Evolutionary conservation across 345 rosid genomes (phyloP), one percentile per base, ranked within the genome.

Genomic region (Citrus medica): DNA sequence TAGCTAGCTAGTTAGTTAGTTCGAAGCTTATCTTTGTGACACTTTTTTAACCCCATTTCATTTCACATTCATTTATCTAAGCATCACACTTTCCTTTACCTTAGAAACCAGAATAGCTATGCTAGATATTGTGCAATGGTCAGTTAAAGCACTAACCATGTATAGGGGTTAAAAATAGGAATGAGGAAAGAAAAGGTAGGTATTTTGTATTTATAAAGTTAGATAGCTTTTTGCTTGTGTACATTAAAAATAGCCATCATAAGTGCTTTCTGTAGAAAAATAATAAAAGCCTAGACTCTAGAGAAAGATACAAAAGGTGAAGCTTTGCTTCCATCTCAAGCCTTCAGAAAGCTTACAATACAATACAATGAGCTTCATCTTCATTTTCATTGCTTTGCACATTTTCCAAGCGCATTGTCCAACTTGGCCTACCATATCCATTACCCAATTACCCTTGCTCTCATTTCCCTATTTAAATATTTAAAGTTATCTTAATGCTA

Each of bases 401-500:
- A 77, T 81, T 78, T 83, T 77, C 86, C 86, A 32, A 85, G 9
- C 42, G 64, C 35, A 9, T 46, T 74, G 67, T 74, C 77, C 69
- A 38, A 38, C 76, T 38, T 38, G 55, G 40, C 69, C 42, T 37
- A 53, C 19, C 56, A 38, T 22, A 4, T 16, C 22, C 22, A 53
- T 13, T 53, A 5, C 58, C 58, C 22, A 53, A 53, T 53, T 28
- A 32, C 19, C 62, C 59, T 38, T 51, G 6, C 0, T n/a, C 74
- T 21, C 55, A 4, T 35, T 22, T 76, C 42, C 17, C 4, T 13
- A 10, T 17, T 73, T 9, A 1, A n/a, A n/a, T 25, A 6, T 37
- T 19, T 1, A 16, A 72, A 64, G 56, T 38, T 64, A n/a, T 8
- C 22, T 21, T 6, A 16, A 40, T 19, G 7, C 42, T 19, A 1